Evolutionary conservation across 371 early-diverging fungal species (phyloP), one percentile per base, ranked within the genome.

Genomic region (Haplosporangium sp.): DNA sequence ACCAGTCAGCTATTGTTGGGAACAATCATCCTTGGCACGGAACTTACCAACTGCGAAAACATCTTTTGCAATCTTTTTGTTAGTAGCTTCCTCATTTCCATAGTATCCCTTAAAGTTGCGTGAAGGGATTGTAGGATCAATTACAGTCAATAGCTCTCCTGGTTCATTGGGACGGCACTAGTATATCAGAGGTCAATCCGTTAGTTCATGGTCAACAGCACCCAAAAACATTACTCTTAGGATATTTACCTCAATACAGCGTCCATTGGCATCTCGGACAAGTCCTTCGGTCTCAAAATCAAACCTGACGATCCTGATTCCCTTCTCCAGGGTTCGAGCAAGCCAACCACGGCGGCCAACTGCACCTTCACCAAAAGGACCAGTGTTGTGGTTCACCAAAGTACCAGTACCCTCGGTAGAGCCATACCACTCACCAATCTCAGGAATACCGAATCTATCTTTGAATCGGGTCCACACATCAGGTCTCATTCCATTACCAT

Each of bases 401-500:
- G 63, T 58, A 2, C 77, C 73, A 15, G 77, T 77, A 19, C 77
- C 77, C 17, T 77, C 77, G 3, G 77, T 77, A 7, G 77, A 77
- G 3, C 69, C 73, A 66, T 77, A 77, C 77, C 77, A 77, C 56
- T 77, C 77, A 40, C 69, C 72, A 37, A 77, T 72, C 40, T 61
- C 13, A 4, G 64, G 70, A 5, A 82, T 69, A 1, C 68, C 68
- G 53, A 63, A 76, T 13, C 92, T 84, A 13, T 86, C 81, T 63
- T 84, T 84, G 77, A 93, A 86, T 3, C 77, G 74, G 34, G 67
- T 77, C 93, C 93, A 93, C n/a, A 92, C 86, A 63, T 93, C 94
- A 38, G 88, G 85, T 1, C 91, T 83, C 78, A 93, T 87, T 4
- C 94, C 94, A 72, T 93, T 93, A 39, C 94, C 94, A 63, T 91